Conservation (phyloP, 768 basidiomycete genomes). For the Mycena floridula region DNA sequence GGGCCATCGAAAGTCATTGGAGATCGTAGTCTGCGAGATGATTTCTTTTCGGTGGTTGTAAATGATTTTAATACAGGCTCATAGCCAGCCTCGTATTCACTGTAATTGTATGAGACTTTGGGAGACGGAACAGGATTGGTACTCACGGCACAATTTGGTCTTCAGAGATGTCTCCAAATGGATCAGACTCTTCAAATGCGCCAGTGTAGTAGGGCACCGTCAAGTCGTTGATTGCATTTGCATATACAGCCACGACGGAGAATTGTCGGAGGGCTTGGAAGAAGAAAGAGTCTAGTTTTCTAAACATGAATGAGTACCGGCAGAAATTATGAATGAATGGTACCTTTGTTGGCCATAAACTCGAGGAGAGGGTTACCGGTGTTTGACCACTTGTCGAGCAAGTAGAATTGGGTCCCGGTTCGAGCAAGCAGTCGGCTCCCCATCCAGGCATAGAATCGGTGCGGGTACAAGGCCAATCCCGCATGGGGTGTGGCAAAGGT, state of each 20-base stretch:
- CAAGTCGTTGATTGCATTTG: constrained; percentile 26
- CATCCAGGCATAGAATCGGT: constrained; percentile 17
- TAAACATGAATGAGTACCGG: not conserved
- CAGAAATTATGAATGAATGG: constrained; percentile 1
- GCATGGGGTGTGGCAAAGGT: constrained; percentile 34
- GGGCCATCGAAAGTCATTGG: constrained; percentile 14
- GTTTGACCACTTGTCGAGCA: constrained; percentile 20
- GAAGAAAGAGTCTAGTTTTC: constrained; percentile 20
- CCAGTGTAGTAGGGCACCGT: constrained; percentile 32
- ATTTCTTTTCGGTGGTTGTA: constrained; percentile 7
- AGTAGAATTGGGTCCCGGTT: constrained; percentile 32
- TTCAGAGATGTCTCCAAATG: constrained; percentile 16
- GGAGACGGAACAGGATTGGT: not conserved
- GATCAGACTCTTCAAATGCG: constrained; percentile 25
- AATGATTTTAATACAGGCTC: constrained; percentile 18
- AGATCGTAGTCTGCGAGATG: constrained; percentile 4
- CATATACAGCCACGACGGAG: constrained; percentile 24
- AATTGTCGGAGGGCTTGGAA: constrained; percentile 25
- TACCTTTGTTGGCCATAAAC: constrained; percentile 23
- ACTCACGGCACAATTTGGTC: constrained; percentile 22
- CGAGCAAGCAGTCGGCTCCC: constrained; percentile 27
- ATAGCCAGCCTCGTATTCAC: constrained; percentile 16
- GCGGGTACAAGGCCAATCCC: constrained; percentile 21
- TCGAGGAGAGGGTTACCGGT: constrained; percentile 24
- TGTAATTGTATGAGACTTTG: constrained; percentile 3